Percentiles rank a stretch among this genome's conserved stretches.
Evolutionary conservation across 2,329 filamentous ascomycete species (phyloP).

Genomic region (Domatiomyces catenatus): DNA sequence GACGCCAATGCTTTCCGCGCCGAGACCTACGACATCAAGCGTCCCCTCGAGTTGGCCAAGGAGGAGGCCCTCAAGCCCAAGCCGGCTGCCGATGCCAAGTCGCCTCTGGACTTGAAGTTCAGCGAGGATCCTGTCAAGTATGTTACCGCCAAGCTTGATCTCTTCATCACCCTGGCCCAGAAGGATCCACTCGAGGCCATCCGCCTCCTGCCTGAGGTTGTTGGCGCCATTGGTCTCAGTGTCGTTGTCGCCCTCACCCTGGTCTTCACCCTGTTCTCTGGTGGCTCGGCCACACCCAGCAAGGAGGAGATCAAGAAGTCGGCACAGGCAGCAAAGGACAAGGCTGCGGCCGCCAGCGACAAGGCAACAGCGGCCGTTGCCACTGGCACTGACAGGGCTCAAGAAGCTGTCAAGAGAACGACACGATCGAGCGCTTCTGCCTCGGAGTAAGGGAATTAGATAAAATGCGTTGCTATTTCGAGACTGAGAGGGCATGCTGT

Average conservation of each 20-base stretch:
- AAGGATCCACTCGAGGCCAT: conserved; percentile 69
- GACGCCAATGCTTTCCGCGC: conserved; percentile 79
- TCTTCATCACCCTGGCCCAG: conserved; percentile 75
- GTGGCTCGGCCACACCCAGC: conserved; percentile 50
- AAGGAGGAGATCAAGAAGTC: conserved; percentile 63
- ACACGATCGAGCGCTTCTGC: conserved; percentile 26
- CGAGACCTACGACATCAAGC: conserved; percentile 84
- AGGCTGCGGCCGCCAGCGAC: conserved; percentile 45
- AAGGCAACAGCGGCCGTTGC: conserved; percentile 52
- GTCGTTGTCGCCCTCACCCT: conserved; percentile 55
- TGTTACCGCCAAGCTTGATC: conserved; percentile 80
- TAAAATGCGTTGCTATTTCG: not conserved
- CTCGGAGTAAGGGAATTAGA: not conserved
- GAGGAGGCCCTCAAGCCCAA: conserved; percentile 70
- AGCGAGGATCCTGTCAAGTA: conserved; percentile 76
- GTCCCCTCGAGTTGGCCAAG: conserved; percentile 61
- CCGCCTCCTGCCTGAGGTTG: conserved; percentile 83
- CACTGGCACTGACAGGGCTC: conserved; percentile 56
- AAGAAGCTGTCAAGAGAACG: conserved; percentile 49
- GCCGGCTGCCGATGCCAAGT: conserved; percentile 48
- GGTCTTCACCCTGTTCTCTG: conserved; percentile 49
- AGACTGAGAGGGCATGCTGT: not conserved
- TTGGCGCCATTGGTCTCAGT: conserved; percentile 60
- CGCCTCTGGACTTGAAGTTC: conserved; percentile 69
- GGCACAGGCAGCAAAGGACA: conserved; percentile 42